Evolutionary conservation across 495 filamentous ascomycete genomes (phyloP).

Genomic region (Neurospora sp.): DNA sequence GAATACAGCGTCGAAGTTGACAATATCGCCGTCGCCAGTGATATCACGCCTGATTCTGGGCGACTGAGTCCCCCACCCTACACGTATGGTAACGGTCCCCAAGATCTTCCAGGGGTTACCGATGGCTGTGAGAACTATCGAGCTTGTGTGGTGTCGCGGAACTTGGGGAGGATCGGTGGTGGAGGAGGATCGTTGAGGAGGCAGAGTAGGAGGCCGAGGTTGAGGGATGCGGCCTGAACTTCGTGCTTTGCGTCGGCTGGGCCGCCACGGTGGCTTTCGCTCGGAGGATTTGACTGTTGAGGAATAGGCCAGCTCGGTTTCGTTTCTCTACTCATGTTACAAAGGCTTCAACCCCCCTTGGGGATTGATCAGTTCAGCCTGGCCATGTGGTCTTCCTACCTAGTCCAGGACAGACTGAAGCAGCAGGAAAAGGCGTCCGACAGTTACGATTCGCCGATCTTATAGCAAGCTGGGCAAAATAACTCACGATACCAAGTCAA

Average conservation of each 20-base stretch:
- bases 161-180: background rate
- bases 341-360: background rate
- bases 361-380: background rate
- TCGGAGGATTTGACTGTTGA: background rate
- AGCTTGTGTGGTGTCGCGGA: background rate
- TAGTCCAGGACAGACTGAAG: background rate
- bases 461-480: background rate
- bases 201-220: background rate
- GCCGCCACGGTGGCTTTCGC: background rate
- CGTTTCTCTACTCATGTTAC: background rate
- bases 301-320: background rate
- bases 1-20: background rate
- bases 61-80: background rate
- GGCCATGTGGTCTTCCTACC: background rate
- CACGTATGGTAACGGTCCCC: background rate
- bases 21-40: background rate
- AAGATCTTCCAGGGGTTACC: background rate
- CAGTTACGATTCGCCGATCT: background rate
- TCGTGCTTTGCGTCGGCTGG: background rate
- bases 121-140: background rate
- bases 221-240: background rate
- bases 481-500: background rate
- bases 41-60: background rate
- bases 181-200: background rate
- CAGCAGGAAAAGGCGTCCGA: background rate